phyloP scores from a whole-genome alignment of 2,329 filamentous ascomycete genomes.

The Macrophomina pseudophaseolina region DNA sequence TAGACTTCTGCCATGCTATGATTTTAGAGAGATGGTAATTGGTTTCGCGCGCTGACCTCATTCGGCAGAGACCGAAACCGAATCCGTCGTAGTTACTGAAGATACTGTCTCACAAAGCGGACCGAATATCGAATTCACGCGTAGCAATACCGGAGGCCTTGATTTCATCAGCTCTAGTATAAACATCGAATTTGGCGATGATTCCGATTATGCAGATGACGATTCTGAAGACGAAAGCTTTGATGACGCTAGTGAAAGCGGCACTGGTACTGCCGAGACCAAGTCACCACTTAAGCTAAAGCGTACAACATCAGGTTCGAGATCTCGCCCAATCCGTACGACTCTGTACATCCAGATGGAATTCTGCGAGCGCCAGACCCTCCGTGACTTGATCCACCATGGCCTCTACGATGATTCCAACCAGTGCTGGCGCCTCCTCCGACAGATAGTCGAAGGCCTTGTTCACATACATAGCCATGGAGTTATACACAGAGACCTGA shows the following conservation, averaged over 20 bases:
- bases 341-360: slow-evolving; percentile 99
- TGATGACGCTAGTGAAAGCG: slow-evolving; percentile 55
- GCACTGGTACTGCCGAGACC: slow-evolving; percentile 38
- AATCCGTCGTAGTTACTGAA: slow-evolving; percentile 38
- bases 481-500: slow-evolving; percentile 94
- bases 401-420: slow-evolving; percentile 74
- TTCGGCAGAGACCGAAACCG: slow-evolving; percentile 37
- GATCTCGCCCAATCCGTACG: slow-evolving; percentile 62
- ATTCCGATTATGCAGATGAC: slow-evolving; percentile 44
- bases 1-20: neutral
- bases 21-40: too few species aligned
- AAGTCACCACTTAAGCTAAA: slow-evolving; percentile 42
- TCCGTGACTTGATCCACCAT: slow-evolving; percentile 83
- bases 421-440: slow-evolving; percentile 87
- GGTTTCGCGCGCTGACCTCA: slow-evolving; percentile 36
- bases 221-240: slow-evolving; percentile 39
- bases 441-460: slow-evolving; percentile 88
- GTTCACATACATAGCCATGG: slow-evolving; percentile 87
- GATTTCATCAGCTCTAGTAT: slow-evolving; percentile 93
- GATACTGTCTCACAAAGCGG: slow-evolving; percentile 32
- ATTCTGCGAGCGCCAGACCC: slow-evolving; percentile 91
- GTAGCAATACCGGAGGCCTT: slow-evolving; percentile 72
- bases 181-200: slow-evolving; percentile 76
- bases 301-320: slow-evolving; percentile 53
- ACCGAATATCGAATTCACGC: slow-evolving; percentile 61